Evolutionary conservation across 2,329 filamentous ascomycete genomes (phyloP), one percentile per base, ranked within the genome.

Genomic region (Cladosporium sp.): DNA sequence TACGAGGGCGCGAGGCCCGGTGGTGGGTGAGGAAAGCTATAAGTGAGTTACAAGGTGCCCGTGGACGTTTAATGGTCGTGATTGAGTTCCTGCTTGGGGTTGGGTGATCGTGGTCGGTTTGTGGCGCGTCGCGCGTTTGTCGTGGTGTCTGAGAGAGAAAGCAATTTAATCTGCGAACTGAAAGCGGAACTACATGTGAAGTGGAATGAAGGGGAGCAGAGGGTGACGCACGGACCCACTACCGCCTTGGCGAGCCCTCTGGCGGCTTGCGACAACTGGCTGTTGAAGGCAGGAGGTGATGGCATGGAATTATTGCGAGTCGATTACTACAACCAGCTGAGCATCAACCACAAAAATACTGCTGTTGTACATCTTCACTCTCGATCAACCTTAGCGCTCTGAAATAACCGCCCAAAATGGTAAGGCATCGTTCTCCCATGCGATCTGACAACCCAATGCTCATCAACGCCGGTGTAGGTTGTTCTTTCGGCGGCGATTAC

Each of bases 401-500:
- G 9, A 22, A 34, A n/a, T 11, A 34, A 30, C 41, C 19, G 45
- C 45, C 45, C 45, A 48, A 41, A 24, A 48, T 48, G 45, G 45
- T 48, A 36, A 48, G 45, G 32, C 32, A 7, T 32, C 15, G 8
- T 5, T n/a, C 12, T 11, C 27, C 15, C 4, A 3, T 12, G 37
- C 32, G n/a, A 39, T 38, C 19, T 8, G 18, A 7, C 29, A 34
- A 40, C 15, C 38, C 49, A 51, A 47, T 41, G 49, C 42, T 48
- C 47, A 41, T 12, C 37, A 37, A 24, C 43, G 57, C 27, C 62
- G 11, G 13, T 36, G 15, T 17, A 96, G 93, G 93, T 99, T 71
- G 89, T 99, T 72, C 89, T 99, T 71, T 93, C 92, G 73, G 93
- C 93, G 66, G 97, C 93, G 66, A 96, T 99, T 78, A 97, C 92